Evolutionary conservation across 2,329 filamentous ascomycete genomes (phyloP).

Genomic region (Stagonosporopsis vannaccii): DNA sequence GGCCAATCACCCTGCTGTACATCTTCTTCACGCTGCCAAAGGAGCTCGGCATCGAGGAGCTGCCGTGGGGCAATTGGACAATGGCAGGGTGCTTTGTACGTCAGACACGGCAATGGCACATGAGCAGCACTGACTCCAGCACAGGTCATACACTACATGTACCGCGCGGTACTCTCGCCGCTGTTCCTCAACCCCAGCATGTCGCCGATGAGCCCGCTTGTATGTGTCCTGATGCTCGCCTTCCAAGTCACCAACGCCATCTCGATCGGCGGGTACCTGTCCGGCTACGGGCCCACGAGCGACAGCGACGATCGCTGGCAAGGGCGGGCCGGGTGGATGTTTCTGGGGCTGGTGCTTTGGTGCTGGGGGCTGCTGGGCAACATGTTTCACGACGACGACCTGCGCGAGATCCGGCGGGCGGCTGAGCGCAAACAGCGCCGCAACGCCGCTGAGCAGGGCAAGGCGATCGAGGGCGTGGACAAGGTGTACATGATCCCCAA

Average conservation of each 20-base stretch:
- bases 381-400: conserved; percentile 86
- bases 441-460: conserved; percentile 54
- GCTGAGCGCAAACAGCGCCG: conserved; percentile 68
- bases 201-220: conserved; percentile 79
- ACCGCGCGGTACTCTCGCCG: conserved; percentile 85
- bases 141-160: conserved; percentile 83
- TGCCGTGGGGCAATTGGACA: conserved; percentile 81
- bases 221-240: conserved; percentile 68
- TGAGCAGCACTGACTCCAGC: conserved; percentile 10
- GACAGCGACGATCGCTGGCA: conserved; percentile 57
- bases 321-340: conserved; percentile 54
- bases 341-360: conserved; percentile 76
- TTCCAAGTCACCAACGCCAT: conserved; percentile 87
- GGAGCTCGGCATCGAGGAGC: conserved; percentile 60
- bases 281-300: conserved; percentile 76
- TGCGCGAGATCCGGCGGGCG: conserved; percentile 82
- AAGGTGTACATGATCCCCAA: conserved; percentile 90
- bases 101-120: conserved; percentile 7
- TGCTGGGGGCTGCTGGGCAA: conserved; percentile 78
- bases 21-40: conserved; percentile 73
- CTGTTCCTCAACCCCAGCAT: conserved; percentile 85
- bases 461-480: conserved; percentile 63
- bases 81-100: conserved; percentile 71
- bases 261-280: conserved; percentile 80
- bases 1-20: conserved; percentile 80